Percentiles rank a stretch among this genome's conserved stretches.
Evolutionary conservation across 139 green algal genomes (phyloP).

Genomic region (Pseudopediastrum boryanum): DNA sequence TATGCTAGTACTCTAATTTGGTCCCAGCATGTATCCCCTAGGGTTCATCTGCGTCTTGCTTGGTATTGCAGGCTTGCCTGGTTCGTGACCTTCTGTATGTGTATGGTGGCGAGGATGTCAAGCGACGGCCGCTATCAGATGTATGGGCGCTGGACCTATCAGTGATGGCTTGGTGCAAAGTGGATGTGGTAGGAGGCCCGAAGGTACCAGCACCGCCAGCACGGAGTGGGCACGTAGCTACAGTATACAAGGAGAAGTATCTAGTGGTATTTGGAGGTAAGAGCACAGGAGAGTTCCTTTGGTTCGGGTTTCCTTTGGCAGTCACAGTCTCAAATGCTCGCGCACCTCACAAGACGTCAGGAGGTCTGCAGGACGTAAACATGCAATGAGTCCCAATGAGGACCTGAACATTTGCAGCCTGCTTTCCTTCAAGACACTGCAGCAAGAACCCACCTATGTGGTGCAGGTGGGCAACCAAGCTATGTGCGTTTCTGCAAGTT

Average conservation of each 20-base stretch:
- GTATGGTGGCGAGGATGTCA: constrained; percentile 85
- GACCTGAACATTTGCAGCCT: background rate
- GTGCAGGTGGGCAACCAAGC: too few relatives aligned
- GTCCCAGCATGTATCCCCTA: too few relatives aligned
- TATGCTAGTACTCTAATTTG: too few relatives aligned
- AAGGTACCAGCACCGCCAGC: too few relatives aligned
- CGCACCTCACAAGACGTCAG: background rate
- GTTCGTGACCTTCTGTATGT: too few relatives aligned
- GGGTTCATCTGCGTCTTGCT: too few relatives aligned
- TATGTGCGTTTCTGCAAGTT: too few relatives aligned
- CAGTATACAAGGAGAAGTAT: constrained; percentile 44
- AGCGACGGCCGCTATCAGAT: constrained; percentile 69
- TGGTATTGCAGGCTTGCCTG: too few relatives aligned
- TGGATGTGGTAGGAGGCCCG: too few relatives aligned
- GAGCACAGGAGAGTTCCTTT: background rate
- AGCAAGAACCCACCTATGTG: too few relatives aligned
- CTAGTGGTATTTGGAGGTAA: constrained; percentile 59
- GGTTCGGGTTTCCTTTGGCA: background rate
- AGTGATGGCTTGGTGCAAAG: constrained; percentile 45
- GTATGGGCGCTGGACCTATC: constrained; percentile 75
- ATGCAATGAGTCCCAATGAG: background rate
- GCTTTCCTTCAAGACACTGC: background rate
- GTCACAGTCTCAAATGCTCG: background rate
- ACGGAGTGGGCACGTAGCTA: constrained; percentile 75
- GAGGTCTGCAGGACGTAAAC: background rate